Evolutionary conservation across 78 protist species (phyloP), one percentile per base, ranked within the genome.

Genomic region (Dictyostelium brefeldianum): DNA sequence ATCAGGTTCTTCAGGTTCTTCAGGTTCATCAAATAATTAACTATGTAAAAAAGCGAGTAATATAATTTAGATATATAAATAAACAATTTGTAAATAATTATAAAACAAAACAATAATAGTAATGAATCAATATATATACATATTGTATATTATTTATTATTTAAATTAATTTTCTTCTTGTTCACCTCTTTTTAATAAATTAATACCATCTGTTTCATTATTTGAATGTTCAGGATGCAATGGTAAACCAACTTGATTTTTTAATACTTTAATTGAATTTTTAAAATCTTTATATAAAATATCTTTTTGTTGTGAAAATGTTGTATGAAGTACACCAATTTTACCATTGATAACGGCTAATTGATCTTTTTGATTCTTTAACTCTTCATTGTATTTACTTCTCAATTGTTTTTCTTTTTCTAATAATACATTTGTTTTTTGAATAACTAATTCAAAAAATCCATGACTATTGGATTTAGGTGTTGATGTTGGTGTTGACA

Each of bases 301-400:
- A 11, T 62, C 70, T 62, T 62, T 62, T 62, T 62, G 70, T 62
- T 62, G 70, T 25, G 70, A 62, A 62, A 62, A 62, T 62, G 70
- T 62, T 62, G 14, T 11, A 62, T 62, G 70, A 8, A 62, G n/a
- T 9, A 22, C 70, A 25, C 29, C 10, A 0, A 62, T 62, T 62
- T 62, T 62, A 29, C 22, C 22, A 11, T 62, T 62, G 11, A 62
- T 25, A 1, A 2, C 3, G 1, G n/a, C 70, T 25, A 62, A 25
- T 62, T 62, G 70, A 25, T 62, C 70, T 25, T 62, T 11, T 25
- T 62, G 70, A 4, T 29, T 25, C 11, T 29, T 0, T 25, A 62
- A 25, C 10, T 62, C 70, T 8, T 62, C 27, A 25, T 62, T 62
- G 14, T 62, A 62, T 11, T 62, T 62, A 9, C 11, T 36, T 11